Evolutionary conservation across 352 stramenopile species (phyloP).

Genomic region (Hyphochytrium catenoides): DNA sequence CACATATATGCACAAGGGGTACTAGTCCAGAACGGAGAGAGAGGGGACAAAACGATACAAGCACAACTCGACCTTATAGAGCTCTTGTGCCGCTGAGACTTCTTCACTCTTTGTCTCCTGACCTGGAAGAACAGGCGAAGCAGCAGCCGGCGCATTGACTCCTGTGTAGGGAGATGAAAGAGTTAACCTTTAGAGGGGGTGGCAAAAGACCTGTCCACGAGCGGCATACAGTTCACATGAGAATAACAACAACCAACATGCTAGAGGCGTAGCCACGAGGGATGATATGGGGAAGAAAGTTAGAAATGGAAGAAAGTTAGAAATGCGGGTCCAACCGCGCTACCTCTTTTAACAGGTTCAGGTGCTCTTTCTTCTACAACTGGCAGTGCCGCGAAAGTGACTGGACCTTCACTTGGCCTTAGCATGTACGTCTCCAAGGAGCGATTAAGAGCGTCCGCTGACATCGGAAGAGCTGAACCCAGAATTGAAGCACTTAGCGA

Average conservation of each 20-base stretch:
- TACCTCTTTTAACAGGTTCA: conserved; percentile 10
- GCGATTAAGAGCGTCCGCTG: conserved; percentile 34
- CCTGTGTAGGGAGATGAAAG: no score
- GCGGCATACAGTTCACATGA: no score
- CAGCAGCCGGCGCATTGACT: conserved; percentile 13
- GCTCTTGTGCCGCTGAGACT: conserved; percentile 61
- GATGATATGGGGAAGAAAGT: no score
- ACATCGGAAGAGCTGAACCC: conserved; percentile 58
- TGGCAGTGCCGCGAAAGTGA: conserved; percentile 55
- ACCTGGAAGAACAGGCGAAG: conserved; percentile 33
- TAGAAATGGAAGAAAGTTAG: no score
- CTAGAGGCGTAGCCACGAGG: no score
- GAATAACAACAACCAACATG: no score
- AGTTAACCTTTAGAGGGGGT: no score
- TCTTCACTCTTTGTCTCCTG: no score
- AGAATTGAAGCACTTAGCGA: conserved; percentile 16
- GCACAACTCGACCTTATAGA: conserved; percentile 52
- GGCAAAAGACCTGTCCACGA: no score
- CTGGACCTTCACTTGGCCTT: conserved; percentile 29
- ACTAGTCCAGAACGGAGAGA: background rate
- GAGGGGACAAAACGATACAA: background rate
- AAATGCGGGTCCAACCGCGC: no score
- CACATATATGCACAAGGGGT: no score
- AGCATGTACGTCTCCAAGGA: conserved; percentile 64
- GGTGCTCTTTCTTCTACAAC: conserved; percentile 45